Evolutionary conservation across 345 rosid species (phyloP).

Genomic region (Microcos paniculata): DNA sequence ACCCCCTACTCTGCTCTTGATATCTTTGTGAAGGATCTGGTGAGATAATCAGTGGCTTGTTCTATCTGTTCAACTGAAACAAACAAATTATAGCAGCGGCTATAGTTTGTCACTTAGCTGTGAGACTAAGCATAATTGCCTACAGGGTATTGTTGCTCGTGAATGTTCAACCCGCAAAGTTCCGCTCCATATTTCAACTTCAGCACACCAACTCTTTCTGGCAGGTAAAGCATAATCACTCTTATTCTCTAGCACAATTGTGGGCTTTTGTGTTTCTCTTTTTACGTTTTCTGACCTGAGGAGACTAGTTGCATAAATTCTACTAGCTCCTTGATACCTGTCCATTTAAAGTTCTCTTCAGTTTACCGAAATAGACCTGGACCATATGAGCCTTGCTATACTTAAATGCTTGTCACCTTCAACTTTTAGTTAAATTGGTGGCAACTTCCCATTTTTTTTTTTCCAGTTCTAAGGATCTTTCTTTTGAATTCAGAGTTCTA

Average conservation of each 20-base stretch:
- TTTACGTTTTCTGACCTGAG: conserved; percentile 5
- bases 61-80: background rate
- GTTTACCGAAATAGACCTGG: background rate
- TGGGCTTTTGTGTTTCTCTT: background rate
- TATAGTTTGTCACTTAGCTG: background rate
- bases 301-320: background rate
- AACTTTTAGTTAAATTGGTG: background rate
- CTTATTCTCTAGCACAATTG: background rate
- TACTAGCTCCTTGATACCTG: background rate
- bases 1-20: conserved; percentile 95
- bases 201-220: conserved; percentile 78
- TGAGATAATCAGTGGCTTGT: conserved; percentile 31
- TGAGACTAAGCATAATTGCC: conserved; percentile 21
- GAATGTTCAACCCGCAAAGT: conserved; percentile 70
- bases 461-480: background rate
- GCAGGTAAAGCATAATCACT: conserved; percentile 51
- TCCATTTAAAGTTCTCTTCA: background rate
- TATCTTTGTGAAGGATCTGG: conserved; percentile 97
- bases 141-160: conserved; percentile 82
- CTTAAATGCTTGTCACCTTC: background rate
- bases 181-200: conserved; percentile 80
- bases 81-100: background rate
- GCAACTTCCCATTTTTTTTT: too few species aligned
- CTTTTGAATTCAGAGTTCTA: background rate
- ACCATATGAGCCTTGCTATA: background rate